These are phyloP conservation scores for Sugiyamaella qingdaonensis DNA, from an alignment of 805 yeast species.

Conservation along the genomic window DNA sequence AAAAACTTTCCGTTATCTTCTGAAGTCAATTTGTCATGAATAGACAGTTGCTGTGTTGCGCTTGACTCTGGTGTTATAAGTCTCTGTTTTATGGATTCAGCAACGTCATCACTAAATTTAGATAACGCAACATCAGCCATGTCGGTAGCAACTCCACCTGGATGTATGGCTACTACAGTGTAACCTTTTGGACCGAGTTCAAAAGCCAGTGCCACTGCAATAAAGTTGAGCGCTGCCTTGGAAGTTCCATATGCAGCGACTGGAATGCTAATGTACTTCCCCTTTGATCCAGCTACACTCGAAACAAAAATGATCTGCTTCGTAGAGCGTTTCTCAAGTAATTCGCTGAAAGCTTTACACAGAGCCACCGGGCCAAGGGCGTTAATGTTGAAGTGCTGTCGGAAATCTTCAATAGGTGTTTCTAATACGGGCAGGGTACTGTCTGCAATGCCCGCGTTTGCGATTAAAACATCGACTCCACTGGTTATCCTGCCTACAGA, in stretches of 20 bases:
- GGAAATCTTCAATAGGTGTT: not conserved
- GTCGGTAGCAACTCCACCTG: slow-evolving; percentile 38
- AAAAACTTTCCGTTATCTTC: slow-evolving; percentile 27
- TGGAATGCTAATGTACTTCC: not conserved
- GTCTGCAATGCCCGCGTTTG: slow-evolving; percentile 29
- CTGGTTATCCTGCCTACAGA: slow-evolving; percentile 17
- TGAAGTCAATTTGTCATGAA: slow-evolving; percentile 23
- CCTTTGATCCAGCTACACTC: slow-evolving; percentile 7
- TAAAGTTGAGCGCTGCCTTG: slow-evolving; percentile 37
- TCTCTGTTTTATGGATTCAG: slow-evolving; percentile 8
- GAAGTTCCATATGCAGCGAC: slow-evolving; percentile 33
- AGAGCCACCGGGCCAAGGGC: not conserved
- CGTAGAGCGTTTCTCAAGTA: not conserved
- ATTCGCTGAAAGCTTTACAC: not conserved
- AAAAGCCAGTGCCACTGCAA: slow-evolving; percentile 25
- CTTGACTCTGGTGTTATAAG: slow-evolving; percentile 24
- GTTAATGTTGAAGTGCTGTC: slow-evolving; percentile 1
- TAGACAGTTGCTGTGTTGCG: slow-evolving; percentile 19
- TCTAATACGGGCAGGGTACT: not conserved
- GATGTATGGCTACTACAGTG: slow-evolving; percentile 34
- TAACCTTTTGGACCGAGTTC: slow-evolving; percentile 30
- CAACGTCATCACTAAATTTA: not conserved
- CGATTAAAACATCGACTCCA: slow-evolving; percentile 28
- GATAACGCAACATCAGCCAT: slow-evolving; percentile 11
- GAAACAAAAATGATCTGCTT: not conserved